Evolutionary conservation across 768 basidiomycete genomes (phyloP), one percentile per base, ranked within the genome.

Genomic region (Filobasidium floriforme): DNA sequence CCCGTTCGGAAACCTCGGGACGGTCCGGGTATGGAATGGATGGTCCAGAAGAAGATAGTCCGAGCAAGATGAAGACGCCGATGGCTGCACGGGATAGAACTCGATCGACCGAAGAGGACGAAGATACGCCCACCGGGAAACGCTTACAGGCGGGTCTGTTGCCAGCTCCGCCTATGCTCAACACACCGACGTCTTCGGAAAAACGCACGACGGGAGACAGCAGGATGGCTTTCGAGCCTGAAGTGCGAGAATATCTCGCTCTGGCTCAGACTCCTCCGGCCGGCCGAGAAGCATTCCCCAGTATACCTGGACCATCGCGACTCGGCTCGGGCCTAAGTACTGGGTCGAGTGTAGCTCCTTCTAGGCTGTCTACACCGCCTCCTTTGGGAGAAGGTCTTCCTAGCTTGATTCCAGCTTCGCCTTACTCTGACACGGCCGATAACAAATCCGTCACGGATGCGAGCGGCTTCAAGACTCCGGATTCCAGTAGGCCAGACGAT

Each of bases 161-260:
- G 11, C 61, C 61, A 9, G 62, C 61, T 4, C 22, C 55, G 2
- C 55, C 66, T 9, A 67, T 63, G 15, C 29, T 52, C 7, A 60
- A 28, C 18, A 59, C 61, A 9, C 49, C 32, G 32, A 37, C 61
- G 18, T 41, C 62, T 2, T 4, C 44, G 14, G 46, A 41, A 26
- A 29, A 59, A 22, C 60, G 59, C 1, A 57, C 61, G 26, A 52
- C 51, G n/a, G 41, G 60, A 19, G 66, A 66, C 9, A 46, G 49
- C 29, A 51, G 62, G 43, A 67, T 62, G 7, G 41, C 66, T 15
- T 37, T 62, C 28, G 54, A 62, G n/a, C 62, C 66, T 24, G 52
- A 62, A 24, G 10, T 67, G 9, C 29, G 46, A n/a, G 54, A 67
- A 46, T 41, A 62, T 12, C n/a, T 63, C 41, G 19, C 66, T 1